Evolutionary conservation across 371 early-diverging fungal species (phyloP).

Genomic region (Mucor piriformis): DNA sequence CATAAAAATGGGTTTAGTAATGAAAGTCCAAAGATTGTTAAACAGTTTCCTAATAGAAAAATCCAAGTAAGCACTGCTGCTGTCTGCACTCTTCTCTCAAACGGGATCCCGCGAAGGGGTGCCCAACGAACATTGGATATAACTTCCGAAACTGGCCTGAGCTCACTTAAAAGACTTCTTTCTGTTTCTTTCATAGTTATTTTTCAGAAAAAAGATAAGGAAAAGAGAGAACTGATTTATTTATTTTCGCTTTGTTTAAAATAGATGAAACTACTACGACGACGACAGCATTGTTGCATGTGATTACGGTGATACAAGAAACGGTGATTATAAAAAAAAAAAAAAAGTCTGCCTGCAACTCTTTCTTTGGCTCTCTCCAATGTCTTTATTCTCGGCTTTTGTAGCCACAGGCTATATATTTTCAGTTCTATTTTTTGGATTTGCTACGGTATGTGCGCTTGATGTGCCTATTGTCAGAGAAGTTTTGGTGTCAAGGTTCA

Average conservation of each 20-base stretch:
- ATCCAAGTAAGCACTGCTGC: slow-evolving; percentile 66
- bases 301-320: no score
- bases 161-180: slow-evolving; percentile 1
- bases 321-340: no score
- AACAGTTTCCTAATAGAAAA: slow-evolving; percentile 56
- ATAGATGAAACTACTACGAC: no score
- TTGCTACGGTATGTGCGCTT: slow-evolving; percentile 8
- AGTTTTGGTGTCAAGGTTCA: background rate
- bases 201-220: background rate
- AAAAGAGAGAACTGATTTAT: background rate
- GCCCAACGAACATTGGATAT: slow-evolving; percentile 53
- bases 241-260: background rate
- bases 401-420: slow-evolving; percentile 14
- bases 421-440: background rate
- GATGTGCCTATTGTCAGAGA: slow-evolving; percentile 2
- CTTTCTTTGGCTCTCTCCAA: background rate
- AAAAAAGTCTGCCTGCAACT: no score
- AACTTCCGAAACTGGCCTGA: background rate
- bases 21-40: slow-evolving; percentile 48
- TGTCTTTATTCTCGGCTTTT: slow-evolving; percentile 6
- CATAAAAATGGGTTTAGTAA: slow-evolving; percentile 49
- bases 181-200: background rate
- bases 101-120: slow-evolving; percentile 70
- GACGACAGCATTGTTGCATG: no score
- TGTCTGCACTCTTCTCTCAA: slow-evolving; percentile 76